Percentiles rank a stretch among this genome's conserved stretches.
Evolutionary conservation across 768 basidiomycete genomes (phyloP).

Genomic region (Leucosporidium scottii): DNA sequence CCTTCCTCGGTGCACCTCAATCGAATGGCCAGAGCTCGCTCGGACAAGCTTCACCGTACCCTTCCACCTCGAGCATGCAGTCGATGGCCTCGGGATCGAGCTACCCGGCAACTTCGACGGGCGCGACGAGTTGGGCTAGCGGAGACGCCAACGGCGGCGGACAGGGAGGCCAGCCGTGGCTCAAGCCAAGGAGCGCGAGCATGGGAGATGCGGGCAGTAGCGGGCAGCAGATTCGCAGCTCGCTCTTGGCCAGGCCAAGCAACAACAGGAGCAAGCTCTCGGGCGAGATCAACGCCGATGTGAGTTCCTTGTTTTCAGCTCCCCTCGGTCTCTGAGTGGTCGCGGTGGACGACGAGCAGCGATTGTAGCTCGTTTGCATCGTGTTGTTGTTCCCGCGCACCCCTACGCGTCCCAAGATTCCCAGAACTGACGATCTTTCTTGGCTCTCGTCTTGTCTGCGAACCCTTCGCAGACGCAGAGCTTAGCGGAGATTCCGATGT

Average conservation of each 20-base stretch:
- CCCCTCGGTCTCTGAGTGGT: not conserved
- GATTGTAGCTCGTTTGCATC: too few relatives aligned
- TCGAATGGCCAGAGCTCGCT: too few relatives aligned
- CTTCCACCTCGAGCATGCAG: not conserved
- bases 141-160: not conserved
- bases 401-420: too few relatives aligned
- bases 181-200: constrained; percentile 15
- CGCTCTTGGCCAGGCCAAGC: not conserved
- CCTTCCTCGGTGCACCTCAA: not conserved
- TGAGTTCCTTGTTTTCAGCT: not conserved
- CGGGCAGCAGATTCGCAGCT: not conserved
- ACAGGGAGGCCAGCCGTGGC: not conserved
- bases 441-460: not conserved
- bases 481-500: not conserved
- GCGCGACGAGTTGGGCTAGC: not conserved
- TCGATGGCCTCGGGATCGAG: not conserved
- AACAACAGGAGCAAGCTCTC: constrained; percentile 25
- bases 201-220: constrained; percentile 3
- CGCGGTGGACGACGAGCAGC: not conserved
- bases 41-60: not conserved
- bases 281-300: constrained; percentile 26
- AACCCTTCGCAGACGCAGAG: not conserved
- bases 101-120: not conserved
- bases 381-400: too few relatives aligned
- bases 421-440: not conserved